These are phyloP conservation scores for Candida nanaspora DNA, from an alignment of 805 yeast species.

Conservation along the genomic window DNA sequence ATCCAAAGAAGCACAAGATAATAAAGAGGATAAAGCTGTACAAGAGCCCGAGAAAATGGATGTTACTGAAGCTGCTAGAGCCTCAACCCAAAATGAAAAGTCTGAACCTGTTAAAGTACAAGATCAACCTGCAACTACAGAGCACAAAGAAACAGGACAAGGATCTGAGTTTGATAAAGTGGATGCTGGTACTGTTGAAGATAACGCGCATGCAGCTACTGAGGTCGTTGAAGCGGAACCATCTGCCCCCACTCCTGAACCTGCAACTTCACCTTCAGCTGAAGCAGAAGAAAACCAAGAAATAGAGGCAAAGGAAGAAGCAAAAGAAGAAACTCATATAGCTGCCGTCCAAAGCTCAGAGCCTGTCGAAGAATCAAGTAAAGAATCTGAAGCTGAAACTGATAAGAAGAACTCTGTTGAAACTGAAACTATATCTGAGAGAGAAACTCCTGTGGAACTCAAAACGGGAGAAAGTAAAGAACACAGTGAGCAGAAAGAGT, in stretches of 20 bases:
- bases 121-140: background rate
- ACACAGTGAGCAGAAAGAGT: background rate
- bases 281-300: background rate
- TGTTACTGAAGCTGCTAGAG: background rate
- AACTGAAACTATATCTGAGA: background rate
- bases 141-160: too few species aligned
- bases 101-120: background rate
- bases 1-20: too few species aligned
- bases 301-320: background rate
- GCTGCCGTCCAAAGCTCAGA: too few species aligned
- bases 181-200: background rate
- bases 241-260: conserved; percentile 9
- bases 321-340: too few species aligned
- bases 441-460: background rate
- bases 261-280: conserved; percentile 5
- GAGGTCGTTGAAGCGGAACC: conserved; percentile 1
- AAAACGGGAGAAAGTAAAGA: conserved; percentile 1
- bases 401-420: background rate
- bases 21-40: too few species aligned
- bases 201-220: too few species aligned
- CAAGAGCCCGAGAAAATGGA: background rate
- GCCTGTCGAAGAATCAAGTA: too few species aligned
- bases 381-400: background rate
- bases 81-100: too few species aligned
- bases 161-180: too few species aligned